These are phyloP conservation scores for Ceratocystis smalleyi DNA, from an alignment of 2,329 filamentous ascomycete species.

Conservation along the genomic window DNA sequence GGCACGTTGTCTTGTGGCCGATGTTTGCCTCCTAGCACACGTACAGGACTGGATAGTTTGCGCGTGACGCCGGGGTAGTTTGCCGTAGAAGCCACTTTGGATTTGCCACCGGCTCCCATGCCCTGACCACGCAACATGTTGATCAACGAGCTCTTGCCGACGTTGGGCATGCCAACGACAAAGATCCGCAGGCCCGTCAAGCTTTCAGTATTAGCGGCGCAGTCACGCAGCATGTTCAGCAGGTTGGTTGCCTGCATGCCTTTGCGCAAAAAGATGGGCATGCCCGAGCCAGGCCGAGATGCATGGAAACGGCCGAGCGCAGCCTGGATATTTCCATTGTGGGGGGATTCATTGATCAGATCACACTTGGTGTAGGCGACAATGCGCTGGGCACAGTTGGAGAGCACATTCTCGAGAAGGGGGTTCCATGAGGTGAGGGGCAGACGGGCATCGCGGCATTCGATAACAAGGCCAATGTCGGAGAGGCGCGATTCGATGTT, in stretches of 20 bases:
- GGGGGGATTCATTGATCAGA: constrained; percentile 33
- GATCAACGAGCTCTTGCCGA: constrained; percentile 88
- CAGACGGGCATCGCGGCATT: constrained; percentile 86
- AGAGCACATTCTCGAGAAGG: constrained; percentile 63
- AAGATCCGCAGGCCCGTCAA: constrained; percentile 74
- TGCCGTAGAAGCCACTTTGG: constrained; percentile 67
- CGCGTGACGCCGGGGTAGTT: constrained; percentile 80
- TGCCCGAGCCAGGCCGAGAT: constrained; percentile 7
- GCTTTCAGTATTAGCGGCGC: constrained; percentile 28
- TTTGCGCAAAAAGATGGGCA: constrained; percentile 30
- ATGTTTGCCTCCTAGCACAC: constrained; percentile 39
- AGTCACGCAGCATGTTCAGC: constrained; percentile 23
- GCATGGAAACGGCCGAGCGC: constrained; percentile 22
- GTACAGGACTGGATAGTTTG: constrained; percentile 68
- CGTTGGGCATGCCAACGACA: constrained; percentile 94
- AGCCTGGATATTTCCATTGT: constrained; percentile 22
- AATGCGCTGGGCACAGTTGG: constrained; percentile 50
- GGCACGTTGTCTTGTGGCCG: constrained; percentile 22
- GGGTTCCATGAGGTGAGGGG: constrained; percentile 84
- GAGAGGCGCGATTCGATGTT: constrained; percentile 72
- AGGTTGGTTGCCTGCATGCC: not conserved
- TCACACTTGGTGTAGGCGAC: constrained; percentile 88
- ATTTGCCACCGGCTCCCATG: constrained; percentile 25
- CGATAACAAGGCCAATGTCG: constrained; percentile 73
- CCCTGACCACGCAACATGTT: constrained; percentile 65